Base-by-base conservation (phyloP, 345 rosid species). In the Nephelium lappaceum region DNA sequence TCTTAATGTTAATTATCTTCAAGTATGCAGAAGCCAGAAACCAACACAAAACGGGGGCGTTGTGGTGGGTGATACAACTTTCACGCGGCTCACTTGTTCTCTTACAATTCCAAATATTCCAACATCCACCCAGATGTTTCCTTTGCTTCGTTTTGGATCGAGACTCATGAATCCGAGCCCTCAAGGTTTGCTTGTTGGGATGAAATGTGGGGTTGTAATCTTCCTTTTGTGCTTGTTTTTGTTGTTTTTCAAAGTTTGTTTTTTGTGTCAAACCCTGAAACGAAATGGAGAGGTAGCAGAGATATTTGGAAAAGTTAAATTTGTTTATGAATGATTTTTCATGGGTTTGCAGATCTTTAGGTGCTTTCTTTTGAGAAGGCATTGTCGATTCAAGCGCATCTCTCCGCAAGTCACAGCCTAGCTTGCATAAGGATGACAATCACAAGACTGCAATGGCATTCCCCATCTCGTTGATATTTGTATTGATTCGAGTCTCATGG, bases 81-180 rank as follows among this genome's bases (percentile, higher is more conserved):
- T 0, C 51, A 45, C 53, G 87, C 81, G 24, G 86, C 82, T 10
- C 80, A 83, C 77, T 73, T 84, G 8, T 77, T 55, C 51, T 76
- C 75, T 11, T 67, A 77, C 75, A 87, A 87, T 79, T 82, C 83
- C 19, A 76, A 80, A 51, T 75, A 31, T 31, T 31, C 85, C 23
- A 25, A 21, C 53, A 39, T 79, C 49, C 70, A 79, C 18, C 11
- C 53, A 9, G 73, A 83, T n/a, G 78, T 58, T 68, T 78, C 78
- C 24, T 87, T 81, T 72, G 88, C 95, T 0, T 93, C 88, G 81
- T 80, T 90, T 43, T 92, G 93, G 95, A 88, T 90, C 83, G 95
- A 91, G 14, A 92, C 93, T 65, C 86, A 87, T 69, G 79, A 47
- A 61, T 87, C 86, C 19, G 89, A 82, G n/a, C 83, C 88, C 0